Evolutionary conservation across 2,329 filamentous ascomycete genomes (phyloP), one percentile per base, ranked within the genome.

Genomic region (Colletotrichum scovillei): DNA sequence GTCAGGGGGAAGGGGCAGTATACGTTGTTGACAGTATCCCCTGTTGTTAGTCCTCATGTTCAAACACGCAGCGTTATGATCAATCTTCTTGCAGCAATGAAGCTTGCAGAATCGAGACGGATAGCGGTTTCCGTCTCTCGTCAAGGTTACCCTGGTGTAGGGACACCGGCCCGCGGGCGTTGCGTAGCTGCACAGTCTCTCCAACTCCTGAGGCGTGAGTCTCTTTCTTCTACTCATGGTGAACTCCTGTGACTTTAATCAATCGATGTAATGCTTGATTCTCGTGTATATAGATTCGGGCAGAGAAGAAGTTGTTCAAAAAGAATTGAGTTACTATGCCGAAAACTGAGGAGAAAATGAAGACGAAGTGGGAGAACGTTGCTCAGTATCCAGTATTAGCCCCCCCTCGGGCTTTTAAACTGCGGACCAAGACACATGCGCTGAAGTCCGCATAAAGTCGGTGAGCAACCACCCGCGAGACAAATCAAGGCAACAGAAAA

Each of bases 11-110:
- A 26, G 24, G 24, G 24, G 24, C 24, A 26, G 24, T 26, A 26
- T 26, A 75, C 74, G 74, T 4, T 67, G 63, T 12, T 66, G 60
- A 58, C 74, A 75, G 8, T 59, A 75, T 38, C 72, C 74, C 28
- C 52, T 64, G 35, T 52, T 68, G 24, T 72, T 74, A 28, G 53
- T 68, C 35, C 68, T 74, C 55, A 68, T 19, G 46, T 74, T 57
- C 58, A 26, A n/a, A 38, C 74, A 75, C 11, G 74, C 72, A 2
- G 68, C 58, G 19, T 52, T 46, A 46, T 67, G 53, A 5, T 72
- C 57, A n/a, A 75, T 60, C 74, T 68, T 75, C 24, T 60, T 75
- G 63, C 74, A 75, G 59, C 74, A 75, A 63, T 75, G 74, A 5
- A 67, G 32, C 26, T 62, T 73, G 69, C 74, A 75, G 49, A 59